Conservation (phyloP, 768 basidiomycete species). For the Strobilomyces echinocephalus region DNA sequence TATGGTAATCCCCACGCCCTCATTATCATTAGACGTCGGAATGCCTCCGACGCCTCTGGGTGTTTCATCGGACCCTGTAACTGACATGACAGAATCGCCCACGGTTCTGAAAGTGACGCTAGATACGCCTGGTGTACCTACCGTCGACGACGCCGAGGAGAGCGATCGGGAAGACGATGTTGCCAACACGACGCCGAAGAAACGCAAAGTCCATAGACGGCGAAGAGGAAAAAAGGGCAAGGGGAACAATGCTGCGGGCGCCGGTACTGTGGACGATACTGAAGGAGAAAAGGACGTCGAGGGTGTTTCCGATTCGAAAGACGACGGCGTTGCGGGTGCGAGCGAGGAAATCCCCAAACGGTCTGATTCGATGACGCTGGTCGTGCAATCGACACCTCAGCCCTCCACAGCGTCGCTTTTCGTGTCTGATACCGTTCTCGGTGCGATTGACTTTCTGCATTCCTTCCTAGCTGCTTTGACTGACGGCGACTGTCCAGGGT, state of each 20-base stretch:
- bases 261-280: constrained; percentile 18
- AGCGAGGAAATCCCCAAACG: constrained; percentile 16
- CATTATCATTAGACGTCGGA: background rate
- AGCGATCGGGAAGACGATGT: constrained; percentile 51
- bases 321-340: constrained; percentile 27
- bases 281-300: constrained; percentile 26
- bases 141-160: constrained; percentile 46
- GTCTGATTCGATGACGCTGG: constrained; percentile 11
- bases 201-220: constrained; percentile 35
- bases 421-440: constrained; percentile 72
- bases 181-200: constrained; percentile 40
- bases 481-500: constrained; percentile 48
- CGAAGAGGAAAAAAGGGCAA: constrained; percentile 51
- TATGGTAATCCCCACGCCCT: background rate
- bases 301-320: constrained; percentile 30
- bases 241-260: constrained; percentile 28
- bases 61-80: background rate
- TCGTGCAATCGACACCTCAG: constrained; percentile 24
- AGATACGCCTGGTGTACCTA: constrained; percentile 8
- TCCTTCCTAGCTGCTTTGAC: background rate
- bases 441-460: constrained; percentile 37
- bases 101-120: background rate
- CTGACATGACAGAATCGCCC: constrained; percentile 6
- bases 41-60: background rate
- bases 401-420: constrained; percentile 46